A percentile compares a stretch with the other conserved stretches of the same genome.
Conservation (phyloP, 306 rosid species). For the Corylus heterophylla region DNA sequence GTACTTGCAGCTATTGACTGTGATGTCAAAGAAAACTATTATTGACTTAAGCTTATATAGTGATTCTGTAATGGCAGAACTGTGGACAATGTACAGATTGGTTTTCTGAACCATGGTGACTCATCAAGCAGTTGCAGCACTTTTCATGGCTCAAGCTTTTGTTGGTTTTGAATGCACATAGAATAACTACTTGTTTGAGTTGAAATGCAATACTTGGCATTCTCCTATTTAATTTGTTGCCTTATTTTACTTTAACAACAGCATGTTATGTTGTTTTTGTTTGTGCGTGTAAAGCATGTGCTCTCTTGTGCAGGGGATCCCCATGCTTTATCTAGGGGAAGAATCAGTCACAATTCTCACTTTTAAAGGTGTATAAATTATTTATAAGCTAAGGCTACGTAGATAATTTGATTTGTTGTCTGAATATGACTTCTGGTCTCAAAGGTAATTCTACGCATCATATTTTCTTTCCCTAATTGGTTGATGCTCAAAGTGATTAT, state of each 20-base stretch:
- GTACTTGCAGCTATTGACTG: not conserved
- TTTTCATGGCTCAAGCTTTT: not conserved
- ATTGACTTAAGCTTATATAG: not conserved
- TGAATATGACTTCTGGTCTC: not conserved
- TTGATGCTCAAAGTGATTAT: not conserved
- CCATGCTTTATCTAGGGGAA: not conserved
- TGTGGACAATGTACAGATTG: not conserved
- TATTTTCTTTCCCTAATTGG: not conserved
- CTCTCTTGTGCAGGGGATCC: not conserved
- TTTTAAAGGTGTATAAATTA: not conserved
- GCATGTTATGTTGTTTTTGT: not conserved
- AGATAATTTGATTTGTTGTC: not conserved
- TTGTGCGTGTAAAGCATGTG: not conserved
- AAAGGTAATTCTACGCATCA: not conserved
- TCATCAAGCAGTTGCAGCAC: not conserved
- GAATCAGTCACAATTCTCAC: not conserved
- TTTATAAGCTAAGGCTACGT: not conserved
- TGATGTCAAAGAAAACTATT: not conserved
- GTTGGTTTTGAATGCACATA: not conserved
- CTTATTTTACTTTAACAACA: not conserved
- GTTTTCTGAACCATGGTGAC: conserved; percentile 2
- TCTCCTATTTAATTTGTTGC: not conserved
- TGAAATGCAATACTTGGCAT: not conserved
- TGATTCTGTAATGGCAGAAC: not conserved
- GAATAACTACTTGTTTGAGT: not conserved